Evolutionary conservation across 805 yeast species (phyloP), one percentile per base, ranked within the genome.

Genomic region (Sungouiozyma ichnusensis): DNA sequence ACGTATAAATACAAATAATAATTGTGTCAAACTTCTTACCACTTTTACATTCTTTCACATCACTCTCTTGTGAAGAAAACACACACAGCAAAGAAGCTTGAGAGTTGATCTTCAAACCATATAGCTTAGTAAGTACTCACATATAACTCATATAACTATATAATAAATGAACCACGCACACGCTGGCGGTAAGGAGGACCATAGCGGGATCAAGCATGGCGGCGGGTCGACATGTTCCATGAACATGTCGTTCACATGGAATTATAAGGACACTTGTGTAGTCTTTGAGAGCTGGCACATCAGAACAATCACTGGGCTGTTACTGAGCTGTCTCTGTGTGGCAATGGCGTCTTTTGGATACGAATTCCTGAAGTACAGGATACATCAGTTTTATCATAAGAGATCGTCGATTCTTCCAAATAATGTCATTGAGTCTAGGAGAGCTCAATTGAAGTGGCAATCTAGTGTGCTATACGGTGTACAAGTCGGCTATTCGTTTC

Each of bases 211-310:
- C 50, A 42, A 46, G 18, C 53, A 40, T 24, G 29, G 29, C 9
- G 6, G 9, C 51, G n/a, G n/a, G n/a, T 54, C 50, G 45, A 2
- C 54, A 43, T 42, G 81, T 49, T 68, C 72, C n/a, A 76, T 73
- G 79, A 71, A 73, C 55, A 85, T 83, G 92, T 52, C 81, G 6
- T 81, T 85, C 57, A 82, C 87, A 4, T 85, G 92, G 88, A 76
- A 78, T 47, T 80, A 82, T 64, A 64, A 72, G 40, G 74, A 84
- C 55, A 69, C 83, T 4, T 85, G 95, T 57, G 74, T 85, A 8
- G 72, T 85, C 8, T 81, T 81, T 58, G 63, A 66, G 43, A 80
- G 88, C 84, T 85, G 95, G 95, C 90, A 81, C 50, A 73, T 85
- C 41, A 67, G 66, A 38, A 72, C 79, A 1, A 53, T 63, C 4